Evolutionary conservation across 805 yeast genomes (phyloP).

Genomic region (Pichia eremophila): DNA sequence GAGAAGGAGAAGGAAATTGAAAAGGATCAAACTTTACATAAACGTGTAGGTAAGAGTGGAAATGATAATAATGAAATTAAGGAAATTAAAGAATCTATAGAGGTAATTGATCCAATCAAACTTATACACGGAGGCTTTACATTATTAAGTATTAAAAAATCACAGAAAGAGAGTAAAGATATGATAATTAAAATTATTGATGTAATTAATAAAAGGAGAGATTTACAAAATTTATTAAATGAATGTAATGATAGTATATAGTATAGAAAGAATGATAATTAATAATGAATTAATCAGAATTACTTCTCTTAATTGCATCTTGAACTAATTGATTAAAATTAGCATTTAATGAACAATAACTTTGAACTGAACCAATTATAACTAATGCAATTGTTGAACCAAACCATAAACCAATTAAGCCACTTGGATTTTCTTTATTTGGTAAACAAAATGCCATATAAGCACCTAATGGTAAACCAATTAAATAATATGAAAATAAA

Average conservation of each 20-base stretch:
- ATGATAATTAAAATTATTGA: constrained; percentile 7
- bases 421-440: constrained; percentile 22
- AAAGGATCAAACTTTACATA: background rate
- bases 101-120: constrained; percentile 15
- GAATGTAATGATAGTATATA: background rate
- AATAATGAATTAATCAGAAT: constrained; percentile 15
- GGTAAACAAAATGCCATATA: constrained; percentile 44
- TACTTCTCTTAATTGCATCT: constrained; percentile 31
- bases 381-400: constrained; percentile 27
- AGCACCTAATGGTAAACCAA: constrained; percentile 62
- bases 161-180: constrained; percentile 11
- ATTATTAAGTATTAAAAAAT: constrained; percentile 13
- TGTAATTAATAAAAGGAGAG: constrained; percentile 8
- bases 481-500: constrained; percentile 51
- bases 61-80: constrained; percentile 5
- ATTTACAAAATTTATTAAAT: constrained; percentile 5
- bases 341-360: constrained; percentile 37
- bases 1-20: background rate
- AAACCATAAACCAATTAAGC: constrained; percentile 29
- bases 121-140: constrained; percentile 23
- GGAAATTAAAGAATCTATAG: constrained; percentile 3
- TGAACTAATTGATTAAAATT: constrained; percentile 42
- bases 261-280: background rate
- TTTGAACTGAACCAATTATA: constrained; percentile 41
- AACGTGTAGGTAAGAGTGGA: background rate